These are phyloP conservation scores for Ascoidea asiatica DNA, from an alignment of 805 yeast species.

Conservation along the genomic window DNA sequence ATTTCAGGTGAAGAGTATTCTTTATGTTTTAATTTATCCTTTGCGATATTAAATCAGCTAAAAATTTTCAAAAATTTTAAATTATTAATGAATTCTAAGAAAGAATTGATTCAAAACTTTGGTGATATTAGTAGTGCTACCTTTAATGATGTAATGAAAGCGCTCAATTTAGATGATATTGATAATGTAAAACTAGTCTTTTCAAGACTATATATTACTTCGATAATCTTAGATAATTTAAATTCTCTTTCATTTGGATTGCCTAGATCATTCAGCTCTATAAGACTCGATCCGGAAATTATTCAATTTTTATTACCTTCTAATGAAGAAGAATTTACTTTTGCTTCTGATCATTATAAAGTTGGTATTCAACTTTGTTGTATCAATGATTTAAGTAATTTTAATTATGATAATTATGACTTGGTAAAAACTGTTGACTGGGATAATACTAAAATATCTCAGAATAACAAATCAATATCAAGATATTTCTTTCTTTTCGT, in stretches of 20 bases:
- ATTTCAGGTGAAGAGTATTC: slow-evolving; percentile 50
- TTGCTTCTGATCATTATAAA: slow-evolving; percentile 14
- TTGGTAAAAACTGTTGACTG: not conserved
- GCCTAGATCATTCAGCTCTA: slow-evolving; percentile 19
- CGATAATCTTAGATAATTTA: slow-evolving; percentile 36
- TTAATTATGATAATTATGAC: not conserved
- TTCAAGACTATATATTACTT: slow-evolving; percentile 31
- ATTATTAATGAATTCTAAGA: slow-evolving; percentile 6
- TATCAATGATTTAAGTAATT: not conserved
- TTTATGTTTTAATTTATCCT: slow-evolving; percentile 38
- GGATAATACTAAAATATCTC: slow-evolving; percentile 1
- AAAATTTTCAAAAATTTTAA: slow-evolving; percentile 21
- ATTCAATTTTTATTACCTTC: slow-evolving; percentile 12
- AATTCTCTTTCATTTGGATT: slow-evolving; percentile 39
- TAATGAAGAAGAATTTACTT: slow-evolving; percentile 4
- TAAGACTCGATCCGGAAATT: slow-evolving; percentile 8
- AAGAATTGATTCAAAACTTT: slow-evolving; percentile 3
- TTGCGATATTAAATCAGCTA: slow-evolving; percentile 45
- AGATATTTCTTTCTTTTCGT: slow-evolving; percentile 15
- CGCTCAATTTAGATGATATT: slow-evolving; percentile 5
- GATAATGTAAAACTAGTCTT: slow-evolving; percentile 20
- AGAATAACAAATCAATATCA: slow-evolving; percentile 5
- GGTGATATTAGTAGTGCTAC: not conserved
- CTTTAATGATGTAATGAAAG: not conserved
- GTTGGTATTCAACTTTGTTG: slow-evolving; percentile 15